Percentiles rank a stretch among this genome's conserved stretches.
phyloP scores from a whole-genome alignment of 2,329 filamentous ascomycete genomes.

The Hymenoscyphus albidus region DNA sequence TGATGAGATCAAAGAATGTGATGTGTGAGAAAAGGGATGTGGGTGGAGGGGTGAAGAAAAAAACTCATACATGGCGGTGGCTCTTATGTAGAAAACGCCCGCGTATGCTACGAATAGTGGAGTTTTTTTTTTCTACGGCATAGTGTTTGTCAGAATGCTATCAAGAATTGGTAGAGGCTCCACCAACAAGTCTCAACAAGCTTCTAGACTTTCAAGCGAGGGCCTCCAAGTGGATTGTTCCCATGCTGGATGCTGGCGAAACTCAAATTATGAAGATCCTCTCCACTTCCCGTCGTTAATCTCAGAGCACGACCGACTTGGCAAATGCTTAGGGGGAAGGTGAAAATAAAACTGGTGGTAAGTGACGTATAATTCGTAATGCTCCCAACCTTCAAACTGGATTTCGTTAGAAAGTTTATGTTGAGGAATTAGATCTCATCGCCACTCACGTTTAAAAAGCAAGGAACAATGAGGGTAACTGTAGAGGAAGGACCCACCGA shows the following conservation, averaged over 20 bases:
- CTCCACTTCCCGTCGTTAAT: neutral
- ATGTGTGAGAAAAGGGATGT: neutral
- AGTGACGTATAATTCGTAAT: neutral
- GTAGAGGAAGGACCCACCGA: too few species aligned
- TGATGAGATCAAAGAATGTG: neutral
- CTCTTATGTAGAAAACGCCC: neutral
- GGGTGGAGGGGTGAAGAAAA: neutral
- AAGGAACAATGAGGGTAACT: too few species aligned
- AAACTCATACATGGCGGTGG: neutral
- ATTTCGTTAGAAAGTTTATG: too few species aligned
- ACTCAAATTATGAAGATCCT: neutral
- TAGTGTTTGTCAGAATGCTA: constrained; percentile 1
- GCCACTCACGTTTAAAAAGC: too few species aligned
- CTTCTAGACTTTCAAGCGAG: neutral
- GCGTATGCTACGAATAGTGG: neutral
- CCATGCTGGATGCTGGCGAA: neutral
- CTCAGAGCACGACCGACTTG: neutral
- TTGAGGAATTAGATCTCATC: too few species aligned
- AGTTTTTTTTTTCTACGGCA: neutral
- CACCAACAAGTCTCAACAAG: neutral
- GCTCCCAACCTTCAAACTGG: neutral
- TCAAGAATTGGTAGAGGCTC: neutral
- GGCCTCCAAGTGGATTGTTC: neutral
- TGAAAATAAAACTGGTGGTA: neutral
- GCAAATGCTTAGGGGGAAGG: neutral